Base-by-base conservation (phyloP, 768 basidiomycete genomes). In the Tubosaeta brunneosetosa region DNA sequence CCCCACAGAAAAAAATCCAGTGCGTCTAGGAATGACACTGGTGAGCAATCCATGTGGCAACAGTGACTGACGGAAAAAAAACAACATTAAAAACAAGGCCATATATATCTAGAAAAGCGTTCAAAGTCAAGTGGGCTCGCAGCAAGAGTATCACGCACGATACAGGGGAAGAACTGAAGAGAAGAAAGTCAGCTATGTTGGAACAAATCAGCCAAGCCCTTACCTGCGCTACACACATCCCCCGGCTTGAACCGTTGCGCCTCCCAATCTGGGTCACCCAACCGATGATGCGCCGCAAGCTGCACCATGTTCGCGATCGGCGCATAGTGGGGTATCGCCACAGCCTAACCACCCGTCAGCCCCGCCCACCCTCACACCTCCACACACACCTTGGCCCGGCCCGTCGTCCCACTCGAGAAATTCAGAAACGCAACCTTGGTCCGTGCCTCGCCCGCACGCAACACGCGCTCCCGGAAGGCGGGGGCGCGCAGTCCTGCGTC, bases 401-500 rank as follows among this genome's bases (percentile, higher is more conserved):
- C 87, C 2, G 88, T 90, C 0, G 87, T 90, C 22, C 85, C 85
- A 19, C 86, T 87, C 0, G 86, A 88, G 62, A 88, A 88, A 61
- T 77, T 82, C 26, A 88, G 68, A 55, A 88, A 81, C 0, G 88
- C 87, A 13, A 88, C 62, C 62, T 86, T 89, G 11, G 77, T 83
- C 66, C 74, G 85, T 16, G 72, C 85, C 67, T 89, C 87, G 2
- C 84, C 83, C 0, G 75, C 74, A 3, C 54, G 64, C 38, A 89
- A 66, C 33, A 57, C 73, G 27, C 77, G 72, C 63, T 88, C 85
- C 6, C 66, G 67, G 53, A 79, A 86, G 10, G 63, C 49, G 1
- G 66, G 56, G 2, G 67, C 62, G 37, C 64, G 62, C 3, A 79
- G 65, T 4, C 86, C 86, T 31, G 75, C 69, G 42, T 73, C 56